phyloP scores from a whole-genome alignment of 768 basidiomycete genomes.

The Pleurotus citrinopileatus region DNA sequence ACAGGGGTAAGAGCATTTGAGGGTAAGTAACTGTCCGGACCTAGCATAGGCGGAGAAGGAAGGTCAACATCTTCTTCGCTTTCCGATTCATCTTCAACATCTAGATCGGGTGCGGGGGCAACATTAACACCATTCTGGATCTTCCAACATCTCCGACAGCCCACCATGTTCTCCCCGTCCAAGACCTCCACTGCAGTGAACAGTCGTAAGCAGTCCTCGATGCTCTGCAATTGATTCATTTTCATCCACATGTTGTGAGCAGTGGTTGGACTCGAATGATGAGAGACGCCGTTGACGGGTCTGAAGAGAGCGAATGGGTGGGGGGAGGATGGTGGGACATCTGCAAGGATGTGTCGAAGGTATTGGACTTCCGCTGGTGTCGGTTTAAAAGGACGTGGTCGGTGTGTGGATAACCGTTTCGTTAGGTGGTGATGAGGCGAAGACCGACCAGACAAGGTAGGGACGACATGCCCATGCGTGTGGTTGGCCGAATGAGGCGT shows the following conservation, averaged over 20 bases:
- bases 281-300: conserved; percentile 19
- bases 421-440: conserved; percentile 10
- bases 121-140: conserved; percentile 66
- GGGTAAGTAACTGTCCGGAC: neutral
- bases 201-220: conserved; percentile 79
- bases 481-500: neutral
- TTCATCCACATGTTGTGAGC: conserved; percentile 42
- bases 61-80: conserved; percentile 25
- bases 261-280: conserved; percentile 18
- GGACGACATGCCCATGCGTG: neutral
- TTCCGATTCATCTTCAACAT: conserved; percentile 27
- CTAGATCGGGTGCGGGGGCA: conserved; percentile 18
- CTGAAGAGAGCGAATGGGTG: conserved; percentile 53
- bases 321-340: conserved; percentile 39
- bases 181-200: conserved; percentile 94
- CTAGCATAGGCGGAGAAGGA: neutral
- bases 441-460: neutral
- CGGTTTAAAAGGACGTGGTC: conserved; percentile 50
- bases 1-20: conserved; percentile 17
- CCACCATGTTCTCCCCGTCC: conserved; percentile 93
- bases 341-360: conserved; percentile 65
- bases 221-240: conserved; percentile 47
- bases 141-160: conserved; percentile 94
- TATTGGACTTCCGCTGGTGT: conserved; percentile 60
- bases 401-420: conserved; percentile 26